Evolutionary conservation across 1,284 basidiomycete genomes (phyloP), one percentile per base, ranked within the genome.

Genomic region (Rhodofomes roseus): DNA sequence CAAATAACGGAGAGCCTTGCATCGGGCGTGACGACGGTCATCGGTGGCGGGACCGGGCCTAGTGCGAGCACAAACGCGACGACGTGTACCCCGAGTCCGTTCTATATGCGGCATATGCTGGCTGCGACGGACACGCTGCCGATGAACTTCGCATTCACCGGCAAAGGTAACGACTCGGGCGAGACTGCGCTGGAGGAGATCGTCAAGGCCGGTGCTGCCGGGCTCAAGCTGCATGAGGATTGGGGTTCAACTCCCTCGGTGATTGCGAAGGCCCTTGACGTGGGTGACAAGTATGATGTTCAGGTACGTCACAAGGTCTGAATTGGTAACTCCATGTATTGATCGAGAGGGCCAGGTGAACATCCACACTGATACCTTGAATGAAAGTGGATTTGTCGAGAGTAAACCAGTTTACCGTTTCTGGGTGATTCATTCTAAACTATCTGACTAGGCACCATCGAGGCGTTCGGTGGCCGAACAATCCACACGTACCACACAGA

Each of bases 401-500:
- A 89, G 92, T 87, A 68, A 55, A 84, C 70, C 44, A n/a, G n/a
- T 48, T 18, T 37, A 60, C 7, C 59, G 31, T 36, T n/a, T 39
- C 18, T 31, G 23, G 14, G 37, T 29, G 23, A 44, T 16, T 18
- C 60, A 41, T 57, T 54, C 51, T 58, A 66, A 56, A 67, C 25
- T 37, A 60, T 63, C 74, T 69, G 63, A 52, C 3, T 63, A 89
- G 92, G 82, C 63, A 98, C 97, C 0, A 91, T 99, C 58, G 85
- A 82, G 12, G 96, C 97, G 0, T 95, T 99, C 75, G 92, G 90
- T 34, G 87, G 85, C 2, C 85, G 96, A 23, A 96, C 95, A 0
- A 98, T 99, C 61, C 96, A 99, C 71, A 97, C 96, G n/a, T 98
- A 97, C 72, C 95, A 98, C 70, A 95, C 87, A 0, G 95, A 97